These are phyloP conservation scores for Colletotrichum tamarilloi DNA, from an alignment of 2,329 filamentous ascomycete genomes.

Conservation along the genomic window DNA sequence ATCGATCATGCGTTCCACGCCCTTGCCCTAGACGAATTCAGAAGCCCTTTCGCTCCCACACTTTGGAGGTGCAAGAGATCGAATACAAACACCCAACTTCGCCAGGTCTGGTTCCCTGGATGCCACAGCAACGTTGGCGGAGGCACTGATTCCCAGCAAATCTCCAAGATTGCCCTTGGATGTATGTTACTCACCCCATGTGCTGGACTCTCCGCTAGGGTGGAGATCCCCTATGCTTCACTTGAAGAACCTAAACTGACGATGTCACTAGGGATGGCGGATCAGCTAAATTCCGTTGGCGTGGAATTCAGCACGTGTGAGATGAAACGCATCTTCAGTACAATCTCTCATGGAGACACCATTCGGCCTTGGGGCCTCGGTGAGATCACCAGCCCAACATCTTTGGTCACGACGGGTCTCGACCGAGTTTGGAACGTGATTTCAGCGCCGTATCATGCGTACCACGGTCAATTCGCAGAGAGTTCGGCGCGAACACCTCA, in stretches of 20 bases:
- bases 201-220: neutral
- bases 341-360: constrained; percentile 20
- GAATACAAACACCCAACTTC: constrained; percentile 35
- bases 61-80: constrained; percentile 41
- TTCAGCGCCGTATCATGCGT: neutral
- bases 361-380: constrained; percentile 38
- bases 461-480: constrained; percentile 8
- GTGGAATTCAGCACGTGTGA: constrained; percentile 39
- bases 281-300: constrained; percentile 39
- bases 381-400: constrained; percentile 33
- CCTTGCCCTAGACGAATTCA: constrained; percentile 63
- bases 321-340: constrained; percentile 38
- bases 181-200: constrained; percentile 16
- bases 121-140: constrained; percentile 71
- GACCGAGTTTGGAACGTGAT: constrained; percentile 15
- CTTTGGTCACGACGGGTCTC: constrained; percentile 6
- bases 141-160: constrained; percentile 55
- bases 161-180: constrained; percentile 39
- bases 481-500: constrained; percentile 38
- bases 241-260: neutral
- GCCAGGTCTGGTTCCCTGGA: constrained; percentile 65
- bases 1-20: constrained; percentile 67
- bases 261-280: constrained; percentile 34
- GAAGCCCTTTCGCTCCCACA: constrained; percentile 45
- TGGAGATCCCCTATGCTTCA: no score